A percentile compares a stretch with the other conserved stretches of the same genome.
These are phyloP conservation scores for Fomitopsis serialis DNA, from an alignment of 768 basidiomycete genomes.

Conservation along the genomic window DNA sequence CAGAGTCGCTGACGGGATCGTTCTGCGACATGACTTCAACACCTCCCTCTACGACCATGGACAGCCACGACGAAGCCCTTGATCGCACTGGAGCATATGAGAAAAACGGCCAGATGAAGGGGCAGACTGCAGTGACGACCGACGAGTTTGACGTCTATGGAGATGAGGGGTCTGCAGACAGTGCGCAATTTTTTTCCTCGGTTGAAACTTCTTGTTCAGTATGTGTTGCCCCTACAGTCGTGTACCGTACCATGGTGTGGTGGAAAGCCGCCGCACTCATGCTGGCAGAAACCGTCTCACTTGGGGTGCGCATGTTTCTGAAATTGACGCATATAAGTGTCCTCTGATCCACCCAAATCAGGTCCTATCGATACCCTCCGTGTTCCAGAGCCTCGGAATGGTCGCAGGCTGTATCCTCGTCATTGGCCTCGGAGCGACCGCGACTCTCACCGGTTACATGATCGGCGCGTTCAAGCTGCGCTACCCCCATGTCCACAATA, in stretches of 20 bases:
- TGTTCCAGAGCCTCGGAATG: constrained; percentile 23
- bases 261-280: constrained; percentile 28
- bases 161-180: constrained; percentile 18
- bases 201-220: neutral
- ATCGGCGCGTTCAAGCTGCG: constrained; percentile 26
- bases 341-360: constrained; percentile 2
- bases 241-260: constrained; percentile 27
- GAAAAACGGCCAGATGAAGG: neutral
- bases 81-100: too few relatives aligned
- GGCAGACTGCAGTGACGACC: neutral
- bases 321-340: neutral
- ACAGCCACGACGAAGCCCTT: too few relatives aligned
- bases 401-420: constrained; percentile 23
- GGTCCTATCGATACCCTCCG: constrained; percentile 25
- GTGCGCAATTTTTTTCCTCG: constrained; percentile 6
- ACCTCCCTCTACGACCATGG: too few relatives aligned
- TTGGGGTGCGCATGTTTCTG: constrained; percentile 17
- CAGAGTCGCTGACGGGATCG: too few relatives aligned
- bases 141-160: constrained; percentile 21
- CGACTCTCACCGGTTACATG: constrained; percentile 22
- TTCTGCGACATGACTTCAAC: too few relatives aligned
- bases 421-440: constrained; percentile 19
- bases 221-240: constrained; percentile 14
- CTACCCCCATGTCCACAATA: constrained; percentile 28
- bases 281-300: constrained; percentile 26